Evolutionary conservation across 805 yeast species (phyloP).

Genomic region (Nakazawaea wickerhamii): DNA sequence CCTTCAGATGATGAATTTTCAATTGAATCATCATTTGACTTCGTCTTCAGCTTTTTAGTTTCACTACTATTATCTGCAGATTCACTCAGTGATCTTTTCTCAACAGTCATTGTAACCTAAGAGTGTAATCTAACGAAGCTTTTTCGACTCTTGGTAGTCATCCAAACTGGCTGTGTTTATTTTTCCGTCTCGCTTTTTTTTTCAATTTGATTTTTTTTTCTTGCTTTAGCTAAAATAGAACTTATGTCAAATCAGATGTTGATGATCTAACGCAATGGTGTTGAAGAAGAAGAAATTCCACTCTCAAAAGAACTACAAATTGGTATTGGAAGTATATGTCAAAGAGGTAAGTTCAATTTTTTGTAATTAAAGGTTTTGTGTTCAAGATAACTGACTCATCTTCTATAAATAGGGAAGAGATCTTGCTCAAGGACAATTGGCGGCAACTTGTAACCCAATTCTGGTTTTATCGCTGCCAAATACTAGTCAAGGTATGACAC

Average conservation of each 20-base stretch:
- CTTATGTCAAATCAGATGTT: background rate
- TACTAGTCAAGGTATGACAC: conserved; percentile 2
- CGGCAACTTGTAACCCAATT: conserved; percentile 8
- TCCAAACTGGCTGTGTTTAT: background rate
- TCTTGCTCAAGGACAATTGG: conserved; percentile 3
- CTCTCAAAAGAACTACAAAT: background rate
- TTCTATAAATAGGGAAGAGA: conserved; percentile 14
- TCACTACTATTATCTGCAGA: background rate
- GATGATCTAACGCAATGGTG: background rate
- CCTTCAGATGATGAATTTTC: background rate
- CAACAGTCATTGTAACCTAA: conserved; percentile 6
- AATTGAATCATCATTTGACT: too few species aligned
- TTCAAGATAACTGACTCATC: too few species aligned
- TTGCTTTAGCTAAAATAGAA: background rate
- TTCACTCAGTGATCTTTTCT: conserved; percentile 4
- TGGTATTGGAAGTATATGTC: conserved; percentile 11
- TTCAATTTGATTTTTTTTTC: background rate
- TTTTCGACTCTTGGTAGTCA: background rate
- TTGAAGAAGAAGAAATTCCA: conserved; percentile 5
- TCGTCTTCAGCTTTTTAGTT: conserved; percentile 2
- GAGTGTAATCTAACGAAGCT: background rate
- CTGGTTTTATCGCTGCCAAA: conserved; percentile 1
- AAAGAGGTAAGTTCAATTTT: conserved; percentile 11
- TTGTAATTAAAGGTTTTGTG: too few species aligned
- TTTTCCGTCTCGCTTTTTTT: background rate